Evolutionary conservation across 176 grass and related monocot genomes (phyloP), one percentile per base, ranked within the genome.

Genomic region (Musa troglodytarum): DNA sequence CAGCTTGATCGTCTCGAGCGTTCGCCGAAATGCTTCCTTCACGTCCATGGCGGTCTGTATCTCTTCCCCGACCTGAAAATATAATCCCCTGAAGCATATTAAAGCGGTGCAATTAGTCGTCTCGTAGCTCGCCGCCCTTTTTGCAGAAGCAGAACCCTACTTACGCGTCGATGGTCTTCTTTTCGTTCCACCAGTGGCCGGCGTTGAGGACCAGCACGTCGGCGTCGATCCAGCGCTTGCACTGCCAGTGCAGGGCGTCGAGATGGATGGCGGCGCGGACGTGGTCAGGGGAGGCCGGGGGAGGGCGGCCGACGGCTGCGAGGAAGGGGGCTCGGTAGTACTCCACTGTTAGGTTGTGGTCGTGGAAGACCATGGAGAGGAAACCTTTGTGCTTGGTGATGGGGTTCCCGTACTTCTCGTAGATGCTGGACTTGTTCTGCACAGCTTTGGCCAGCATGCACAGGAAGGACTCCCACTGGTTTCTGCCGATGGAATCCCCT

Each of bases 131-230:
- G 14, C 6, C 12, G 65, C 69, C 49, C 28, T 13, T 9, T 16
- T 49, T 49, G 66, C 8, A 17, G 29, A 68, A 34, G 65, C 65
- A 15, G 3, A 11, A 68, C 1, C n/a, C 16, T 24, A 76, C 72
- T 65, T 83, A 83, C 85, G 74, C 63, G 75, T 79, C 82, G 25
- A 65, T 28, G 74, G 72, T 83, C 51, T 87, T 87, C 53, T 83
- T 81, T 5, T 76, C 43, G 54, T 72, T 83, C 85, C 85, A 87
- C 85, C 81, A 87, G 15, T 87, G 85, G 53, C 85, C 85, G 49
- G 81, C 51, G 71, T 87, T 87, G 54, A 87, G 63, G 68, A 87
- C 50, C 3, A 87, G 76, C 17, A 87, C 51, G 78, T 87, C 85
- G 5, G 77, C 85, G 55, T 20, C 80, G 2, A 25, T 54, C 85